Percentiles rank a stretch among this genome's conserved stretches.
Conservation (phyloP, 345 rosid genomes). For the Salix udensis region DNA sequence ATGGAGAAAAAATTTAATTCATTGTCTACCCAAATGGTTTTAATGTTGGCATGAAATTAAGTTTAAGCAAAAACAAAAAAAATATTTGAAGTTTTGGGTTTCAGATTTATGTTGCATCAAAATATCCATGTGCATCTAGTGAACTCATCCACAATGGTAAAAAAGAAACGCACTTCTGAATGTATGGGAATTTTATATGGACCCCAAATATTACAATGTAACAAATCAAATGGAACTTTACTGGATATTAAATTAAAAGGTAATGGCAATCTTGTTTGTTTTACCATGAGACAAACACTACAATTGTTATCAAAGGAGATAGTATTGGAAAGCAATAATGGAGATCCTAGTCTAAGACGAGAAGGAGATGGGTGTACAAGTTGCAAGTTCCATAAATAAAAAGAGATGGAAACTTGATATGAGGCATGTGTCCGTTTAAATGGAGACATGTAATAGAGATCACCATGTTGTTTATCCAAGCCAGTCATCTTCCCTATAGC, state of each 20-base stretch:
- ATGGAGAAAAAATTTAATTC: background rate
- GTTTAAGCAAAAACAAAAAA: background rate
- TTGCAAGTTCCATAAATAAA: background rate
- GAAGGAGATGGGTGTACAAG: background rate
- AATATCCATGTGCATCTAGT: background rate
- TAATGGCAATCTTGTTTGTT: background rate
- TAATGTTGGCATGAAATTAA: background rate
- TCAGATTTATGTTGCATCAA: background rate
- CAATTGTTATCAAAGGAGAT: background rate
- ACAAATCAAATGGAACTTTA: background rate
- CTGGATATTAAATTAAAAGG: background rate
- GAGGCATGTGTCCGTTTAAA: too few species aligned
- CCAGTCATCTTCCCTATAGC: too few species aligned
- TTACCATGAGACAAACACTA: background rate
- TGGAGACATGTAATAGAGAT: too few species aligned
- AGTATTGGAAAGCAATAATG: background rate
- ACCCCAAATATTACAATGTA: background rate
- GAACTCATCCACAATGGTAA: background rate
- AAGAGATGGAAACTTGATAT: background rate
- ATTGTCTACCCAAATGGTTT: background rate
- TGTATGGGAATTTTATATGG: background rate
- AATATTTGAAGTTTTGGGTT: background rate
- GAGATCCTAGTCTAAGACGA: background rate
- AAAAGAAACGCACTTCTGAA: background rate
- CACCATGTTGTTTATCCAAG: too few species aligned